These are phyloP conservation scores for Cenococcum geophilum DNA, from an alignment of 495 filamentous ascomycete species.

Conservation along the genomic window DNA sequence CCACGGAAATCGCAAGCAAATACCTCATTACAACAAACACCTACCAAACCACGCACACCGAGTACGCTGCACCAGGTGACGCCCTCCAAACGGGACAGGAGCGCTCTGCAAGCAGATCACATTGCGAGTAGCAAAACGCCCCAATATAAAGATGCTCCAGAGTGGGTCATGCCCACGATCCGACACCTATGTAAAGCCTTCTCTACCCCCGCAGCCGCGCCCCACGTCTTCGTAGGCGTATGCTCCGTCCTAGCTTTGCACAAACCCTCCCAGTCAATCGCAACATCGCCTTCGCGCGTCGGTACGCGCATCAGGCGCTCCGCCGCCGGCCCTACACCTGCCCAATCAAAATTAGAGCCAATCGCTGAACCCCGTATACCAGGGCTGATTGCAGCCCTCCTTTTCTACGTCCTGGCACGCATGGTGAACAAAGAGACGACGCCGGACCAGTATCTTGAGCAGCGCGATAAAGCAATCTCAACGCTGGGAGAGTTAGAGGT, in stretches of 20 bases:
- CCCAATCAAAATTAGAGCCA: background rate
- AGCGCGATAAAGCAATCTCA: slow-evolving; percentile 41
- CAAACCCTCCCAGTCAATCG: slow-evolving; percentile 10
- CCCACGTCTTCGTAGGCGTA: slow-evolving; percentile 61
- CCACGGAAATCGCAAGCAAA: slow-evolving; percentile 15
- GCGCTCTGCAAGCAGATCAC: slow-evolving; percentile 8
- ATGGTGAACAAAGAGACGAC: slow-evolving; percentile 39
- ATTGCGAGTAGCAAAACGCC: slow-evolving; percentile 1
- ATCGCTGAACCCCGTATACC: slow-evolving; percentile 39
- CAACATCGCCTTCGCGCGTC: slow-evolving; percentile 11
- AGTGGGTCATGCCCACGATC: slow-evolving; percentile 61
- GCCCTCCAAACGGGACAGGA: slow-evolving; percentile 11
- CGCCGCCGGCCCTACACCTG: slow-evolving; percentile 5
- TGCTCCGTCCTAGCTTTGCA: slow-evolving; percentile 43
- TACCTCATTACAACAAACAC: slow-evolving; percentile 9
- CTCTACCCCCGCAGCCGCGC: slow-evolving; percentile 50
- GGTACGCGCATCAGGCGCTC: slow-evolving; percentile 20
- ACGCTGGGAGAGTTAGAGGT: slow-evolving; percentile 10
- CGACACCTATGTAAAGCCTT: slow-evolving; percentile 60
- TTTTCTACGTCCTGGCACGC: slow-evolving; percentile 50
- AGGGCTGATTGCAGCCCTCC: slow-evolving; percentile 59
- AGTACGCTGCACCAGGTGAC: slow-evolving; percentile 29
- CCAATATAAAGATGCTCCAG: slow-evolving; percentile 38
- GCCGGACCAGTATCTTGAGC: slow-evolving; percentile 40
- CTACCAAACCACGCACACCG: slow-evolving; percentile 23